Percentiles rank a stretch among this genome's conserved stretches.
Conservation (phyloP, 2,329 filamentous ascomycete genomes). For the Proliferodiscus dingleyae region DNA sequence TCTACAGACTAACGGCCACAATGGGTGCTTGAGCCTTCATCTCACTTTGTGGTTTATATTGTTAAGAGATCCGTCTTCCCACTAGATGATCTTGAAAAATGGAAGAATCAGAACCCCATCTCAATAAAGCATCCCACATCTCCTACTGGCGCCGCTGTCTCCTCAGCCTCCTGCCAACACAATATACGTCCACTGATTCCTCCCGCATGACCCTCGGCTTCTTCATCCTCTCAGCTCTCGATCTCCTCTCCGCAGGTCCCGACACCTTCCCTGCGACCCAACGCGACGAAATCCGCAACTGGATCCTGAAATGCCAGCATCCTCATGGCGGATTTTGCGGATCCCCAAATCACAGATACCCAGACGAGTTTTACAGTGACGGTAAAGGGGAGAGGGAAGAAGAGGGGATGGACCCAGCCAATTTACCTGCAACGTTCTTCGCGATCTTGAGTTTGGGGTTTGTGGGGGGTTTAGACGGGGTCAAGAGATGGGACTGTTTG, state of each 20-base stretch:
- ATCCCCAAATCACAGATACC: conserved; percentile 61
- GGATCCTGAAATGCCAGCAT: conserved; percentile 85
- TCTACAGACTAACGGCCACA: no score
- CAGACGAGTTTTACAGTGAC: conserved; percentile 30
- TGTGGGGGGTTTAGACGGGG: conserved; percentile 53
- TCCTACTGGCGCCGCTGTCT: conserved; percentile 92
- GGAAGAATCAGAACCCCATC: conserved; percentile 28
- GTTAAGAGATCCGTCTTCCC: no score
- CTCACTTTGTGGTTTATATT: no score
- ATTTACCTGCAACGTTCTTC: conserved; percentile 85
- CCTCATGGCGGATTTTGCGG: conserved; percentile 84
- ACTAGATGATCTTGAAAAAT: conserved; percentile 11
- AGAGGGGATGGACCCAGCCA: conserved; percentile 66
- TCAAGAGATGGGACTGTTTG: conserved; percentile 64
- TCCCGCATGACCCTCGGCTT: conserved; percentile 85
- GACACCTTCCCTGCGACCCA: conserved; percentile 48
- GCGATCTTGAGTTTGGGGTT: conserved; percentile 70
- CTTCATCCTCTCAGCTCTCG: conserved; percentile 82
- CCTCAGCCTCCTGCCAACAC: conserved; percentile 70
- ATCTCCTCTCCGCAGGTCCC: conserved; percentile 64
- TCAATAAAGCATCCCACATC: conserved; percentile 66
- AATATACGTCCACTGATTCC: conserved; percentile 85
- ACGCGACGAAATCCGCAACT: conserved; percentile 52
- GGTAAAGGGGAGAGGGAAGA: no score
- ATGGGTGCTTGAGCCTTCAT: no score